These are phyloP conservation scores for Diaporthe velutina DNA, from an alignment of 2,329 filamentous ascomycete genomes.

Conservation along the genomic window DNA sequence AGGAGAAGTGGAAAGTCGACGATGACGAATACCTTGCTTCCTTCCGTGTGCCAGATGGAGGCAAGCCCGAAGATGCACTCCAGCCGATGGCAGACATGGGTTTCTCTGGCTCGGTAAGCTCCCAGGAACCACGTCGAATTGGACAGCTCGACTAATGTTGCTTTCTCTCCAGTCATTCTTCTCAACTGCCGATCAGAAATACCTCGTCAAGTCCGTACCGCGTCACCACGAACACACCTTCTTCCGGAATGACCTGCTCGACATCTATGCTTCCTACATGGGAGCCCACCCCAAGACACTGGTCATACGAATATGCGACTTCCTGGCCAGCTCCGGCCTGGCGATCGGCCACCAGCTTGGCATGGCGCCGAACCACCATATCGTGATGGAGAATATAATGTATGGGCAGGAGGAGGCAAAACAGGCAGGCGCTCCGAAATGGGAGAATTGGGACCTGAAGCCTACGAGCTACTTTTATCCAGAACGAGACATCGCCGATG, in stretches of 20 bases:
- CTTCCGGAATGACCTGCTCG: constrained; percentile 75
- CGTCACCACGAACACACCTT: constrained; percentile 78
- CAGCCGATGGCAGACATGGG: constrained; percentile 76
- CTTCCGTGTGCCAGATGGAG: constrained; percentile 61
- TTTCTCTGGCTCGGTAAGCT: constrained; percentile 74
- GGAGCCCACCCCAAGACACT: constrained; percentile 69
- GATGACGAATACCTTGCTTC: constrained; percentile 56
- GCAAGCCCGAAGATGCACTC: constrained; percentile 55
- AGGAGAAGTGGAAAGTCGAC: constrained; percentile 51
- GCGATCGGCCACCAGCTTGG: constrained; percentile 73
- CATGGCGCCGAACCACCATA: constrained; percentile 76
- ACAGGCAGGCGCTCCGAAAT: constrained; percentile 54
- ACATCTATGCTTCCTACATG: constrained; percentile 76
- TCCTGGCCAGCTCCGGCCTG: constrained; percentile 67
- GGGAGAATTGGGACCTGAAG: constrained; percentile 83
- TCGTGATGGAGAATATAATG: constrained; percentile 83
- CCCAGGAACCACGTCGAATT: neutral
- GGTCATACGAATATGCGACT: constrained; percentile 79
- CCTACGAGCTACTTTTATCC: constrained; percentile 82
- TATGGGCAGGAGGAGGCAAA: constrained; percentile 66
- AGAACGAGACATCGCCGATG: constrained; percentile 77
- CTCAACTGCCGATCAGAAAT: constrained; percentile 74
- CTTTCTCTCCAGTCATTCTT: constrained; percentile 71
- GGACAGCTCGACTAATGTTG: neutral
- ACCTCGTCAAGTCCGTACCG: constrained; percentile 79